A percentile compares a stretch with the other conserved stretches of the same genome.
phyloP scores from a whole-genome alignment of 2,329 filamentous ascomycete genomes.

The Cadophora luteo-olivacea region DNA sequence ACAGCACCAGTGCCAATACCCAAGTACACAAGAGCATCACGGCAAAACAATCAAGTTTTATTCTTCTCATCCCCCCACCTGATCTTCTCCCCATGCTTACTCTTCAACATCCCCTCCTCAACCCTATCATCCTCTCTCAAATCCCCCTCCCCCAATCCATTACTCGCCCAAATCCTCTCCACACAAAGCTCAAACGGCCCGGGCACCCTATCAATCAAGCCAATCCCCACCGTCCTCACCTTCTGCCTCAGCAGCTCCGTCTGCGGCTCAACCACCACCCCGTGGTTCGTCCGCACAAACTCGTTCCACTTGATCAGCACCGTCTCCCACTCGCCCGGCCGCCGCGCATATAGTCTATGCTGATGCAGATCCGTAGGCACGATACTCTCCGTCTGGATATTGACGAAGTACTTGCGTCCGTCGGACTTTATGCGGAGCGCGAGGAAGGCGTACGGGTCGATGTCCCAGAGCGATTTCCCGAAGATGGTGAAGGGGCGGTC shows the following conservation, averaged over 20 bases:
- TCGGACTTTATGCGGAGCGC: slow-evolving; percentile 90
- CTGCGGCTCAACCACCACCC: slow-evolving; percentile 91
- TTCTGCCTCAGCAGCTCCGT: slow-evolving; percentile 86
- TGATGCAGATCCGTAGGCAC: slow-evolving; percentile 96
- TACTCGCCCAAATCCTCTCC: slow-evolving; percentile 90
- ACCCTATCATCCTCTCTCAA: slow-evolving; percentile 39
- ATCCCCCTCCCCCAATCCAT: slow-evolving; percentile 48
- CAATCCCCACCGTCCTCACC: slow-evolving; percentile 84
- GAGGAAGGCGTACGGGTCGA: slow-evolving; percentile 87
- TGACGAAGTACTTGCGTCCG: slow-evolving; percentile 90
- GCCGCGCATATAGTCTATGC: slow-evolving; percentile 81
- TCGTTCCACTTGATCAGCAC: slow-evolving; percentile 89
- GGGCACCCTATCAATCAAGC: slow-evolving; percentile 85
- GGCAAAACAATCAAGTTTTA: slow-evolving; percentile 9
- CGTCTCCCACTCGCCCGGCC: slow-evolving; percentile 91
- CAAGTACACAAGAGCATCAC: slow-evolving; percentile 1
- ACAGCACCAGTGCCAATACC: neutral
- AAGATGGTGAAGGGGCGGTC: slow-evolving; percentile 83
- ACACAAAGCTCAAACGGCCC: slow-evolving; percentile 89
- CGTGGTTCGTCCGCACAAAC: slow-evolving; percentile 94
- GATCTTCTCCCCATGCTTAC: slow-evolving; percentile 52
- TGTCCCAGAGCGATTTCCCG: slow-evolving; percentile 84
- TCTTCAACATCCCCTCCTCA: slow-evolving; percentile 49
- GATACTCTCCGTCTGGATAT: slow-evolving; percentile 92
- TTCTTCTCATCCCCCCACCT: slow-evolving; percentile 48